Evolutionary conservation across 495 filamentous ascomycete genomes (phyloP).

Genomic region (Aspergillus nanangensis): DNA sequence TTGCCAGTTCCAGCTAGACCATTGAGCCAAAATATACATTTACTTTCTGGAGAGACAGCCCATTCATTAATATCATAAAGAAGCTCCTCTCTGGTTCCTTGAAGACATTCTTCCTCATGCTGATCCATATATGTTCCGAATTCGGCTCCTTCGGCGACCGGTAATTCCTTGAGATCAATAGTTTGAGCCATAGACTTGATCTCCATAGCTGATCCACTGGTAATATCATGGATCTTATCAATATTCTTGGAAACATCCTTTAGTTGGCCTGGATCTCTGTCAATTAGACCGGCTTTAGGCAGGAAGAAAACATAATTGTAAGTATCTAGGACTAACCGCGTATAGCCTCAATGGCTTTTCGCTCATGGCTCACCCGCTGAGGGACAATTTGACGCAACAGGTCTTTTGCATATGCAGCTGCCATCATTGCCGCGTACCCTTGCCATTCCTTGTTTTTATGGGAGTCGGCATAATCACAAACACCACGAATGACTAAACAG

Average conservation of each 20-base stretch:
- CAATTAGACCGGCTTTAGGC: neutral
- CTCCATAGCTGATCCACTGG: neutral
- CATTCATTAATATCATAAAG: neutral
- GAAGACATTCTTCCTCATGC: conserved; percentile 2
- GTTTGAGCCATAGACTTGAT: neutral
- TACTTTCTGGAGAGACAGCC: neutral
- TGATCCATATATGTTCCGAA: neutral
- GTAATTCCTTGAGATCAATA: conserved; percentile 2
- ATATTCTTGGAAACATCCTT: neutral
- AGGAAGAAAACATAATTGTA: neutral
- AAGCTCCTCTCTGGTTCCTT: neutral
- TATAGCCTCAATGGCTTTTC: neutral
- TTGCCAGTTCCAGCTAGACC: conserved; percentile 1
- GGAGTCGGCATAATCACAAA: neutral
- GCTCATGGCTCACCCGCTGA: neutral
- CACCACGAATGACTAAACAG: neutral
- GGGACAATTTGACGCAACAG: conserved; percentile 1
- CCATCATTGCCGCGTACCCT: neutral
- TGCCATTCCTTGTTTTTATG: conserved; percentile 2
- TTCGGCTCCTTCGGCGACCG: neutral
- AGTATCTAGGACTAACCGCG: conserved; percentile 2
- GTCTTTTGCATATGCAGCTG: conserved; percentile 3
- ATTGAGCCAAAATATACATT: conserved; percentile 2
- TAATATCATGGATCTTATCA: neutral
- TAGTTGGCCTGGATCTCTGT: neutral